Base-by-base conservation (phyloP, 1,284 basidiomycete genomes). In the Ganoderma lingzhi region DNA sequence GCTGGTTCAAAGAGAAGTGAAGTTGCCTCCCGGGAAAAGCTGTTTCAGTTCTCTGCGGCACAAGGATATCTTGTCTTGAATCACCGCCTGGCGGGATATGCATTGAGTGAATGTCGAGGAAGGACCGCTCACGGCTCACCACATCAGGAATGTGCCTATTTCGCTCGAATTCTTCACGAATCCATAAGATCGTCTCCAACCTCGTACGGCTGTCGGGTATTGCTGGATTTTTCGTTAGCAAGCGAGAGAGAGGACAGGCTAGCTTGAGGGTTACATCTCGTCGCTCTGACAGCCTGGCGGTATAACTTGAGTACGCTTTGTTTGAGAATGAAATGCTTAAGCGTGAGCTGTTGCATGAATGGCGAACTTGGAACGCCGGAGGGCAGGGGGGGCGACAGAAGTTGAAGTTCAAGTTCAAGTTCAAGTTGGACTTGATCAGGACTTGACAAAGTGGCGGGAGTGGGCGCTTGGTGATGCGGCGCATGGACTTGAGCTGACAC, bases 311-410 rank as follows among this genome's bases (percentile, higher is more conserved):
- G 77, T 28, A 85, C 88, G 75, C 86, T 81, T 70, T 89, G 86
- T 70, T 85, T 85, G 68, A 94, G 85, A 76, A 94, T 86, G 76
- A 93, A 94, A 79, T 94, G 92, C 79, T 86, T 92, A 77, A 94
- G 86, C 53, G 89, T 79, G 14, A 76, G 69, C 19, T 74, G 70
- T 6, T 68, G 71, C 79, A 78, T 78, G 48, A 48, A 10, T 58
- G 56, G 63, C 32, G 42, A 44, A 10, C 42, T 12, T 17, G 15
- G 42, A 41, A 15, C 53, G 10, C 23, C 35, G 0, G 37, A 1
- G 35, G 8, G 4, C 3, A 35, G 35, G 35, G 35, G 35, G 35
- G 35, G 4, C 35, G 8, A 35, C 35, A 35, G 35, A 35, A 35
- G 35, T 35, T 35, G 35, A 23, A 23, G 23, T 1, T 23, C 23